Evolutionary conservation across 495 filamentous ascomycete genomes (phyloP).

Genomic region (Tuber brumale): DNA sequence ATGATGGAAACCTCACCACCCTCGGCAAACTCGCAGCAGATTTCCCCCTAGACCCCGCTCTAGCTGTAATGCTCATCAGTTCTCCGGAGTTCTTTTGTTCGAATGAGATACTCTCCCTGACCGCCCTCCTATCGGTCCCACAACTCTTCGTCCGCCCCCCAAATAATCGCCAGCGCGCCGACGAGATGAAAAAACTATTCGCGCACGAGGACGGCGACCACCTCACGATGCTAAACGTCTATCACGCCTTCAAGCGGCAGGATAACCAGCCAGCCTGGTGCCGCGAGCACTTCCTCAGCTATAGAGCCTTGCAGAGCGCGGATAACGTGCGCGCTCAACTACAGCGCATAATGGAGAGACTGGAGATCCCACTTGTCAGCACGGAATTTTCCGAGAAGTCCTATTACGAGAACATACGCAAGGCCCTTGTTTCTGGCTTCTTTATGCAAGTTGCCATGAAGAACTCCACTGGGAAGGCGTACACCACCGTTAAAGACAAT

Average conservation of each 20-base stretch:
- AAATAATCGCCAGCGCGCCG: slow-evolving; percentile 76
- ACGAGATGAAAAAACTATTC: slow-evolving; percentile 95
- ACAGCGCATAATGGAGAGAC: slow-evolving; percentile 89
- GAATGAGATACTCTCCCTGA: slow-evolving; percentile 94
- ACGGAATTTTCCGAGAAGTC: slow-evolving; percentile 91
- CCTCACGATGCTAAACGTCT: slow-evolving; percentile 92
- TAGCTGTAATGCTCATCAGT: slow-evolving; percentile 96
- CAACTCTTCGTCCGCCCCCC: slow-evolving; percentile 89
- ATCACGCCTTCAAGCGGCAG: slow-evolving; percentile 85
- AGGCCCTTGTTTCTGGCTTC: slow-evolving; percentile 89
- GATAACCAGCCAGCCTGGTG: slow-evolving; percentile 80
- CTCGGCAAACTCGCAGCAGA: slow-evolving; percentile 86
- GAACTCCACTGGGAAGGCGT: slow-evolving; percentile 67
- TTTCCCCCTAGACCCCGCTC: slow-evolving; percentile 88
- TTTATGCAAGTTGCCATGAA: slow-evolving; percentile 99
- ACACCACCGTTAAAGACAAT: slow-evolving; percentile 92
- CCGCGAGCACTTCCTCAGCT: slow-evolving; percentile 93
- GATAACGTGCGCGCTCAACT: slow-evolving; percentile 90
- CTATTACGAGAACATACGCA: slow-evolving; percentile 95
- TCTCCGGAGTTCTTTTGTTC: slow-evolving; percentile 98
- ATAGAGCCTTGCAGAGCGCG: slow-evolving; percentile 78
- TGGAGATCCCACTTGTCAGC: slow-evolving; percentile 74
- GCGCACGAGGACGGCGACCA: slow-evolving; percentile 92
- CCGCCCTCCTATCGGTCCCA: slow-evolving; percentile 86
- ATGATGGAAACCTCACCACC: slow-evolving; percentile 78